Evolutionary conservation across 2,329 filamentous ascomycete species (phyloP).

Genomic region (Cryphonectria carpinicola): DNA sequence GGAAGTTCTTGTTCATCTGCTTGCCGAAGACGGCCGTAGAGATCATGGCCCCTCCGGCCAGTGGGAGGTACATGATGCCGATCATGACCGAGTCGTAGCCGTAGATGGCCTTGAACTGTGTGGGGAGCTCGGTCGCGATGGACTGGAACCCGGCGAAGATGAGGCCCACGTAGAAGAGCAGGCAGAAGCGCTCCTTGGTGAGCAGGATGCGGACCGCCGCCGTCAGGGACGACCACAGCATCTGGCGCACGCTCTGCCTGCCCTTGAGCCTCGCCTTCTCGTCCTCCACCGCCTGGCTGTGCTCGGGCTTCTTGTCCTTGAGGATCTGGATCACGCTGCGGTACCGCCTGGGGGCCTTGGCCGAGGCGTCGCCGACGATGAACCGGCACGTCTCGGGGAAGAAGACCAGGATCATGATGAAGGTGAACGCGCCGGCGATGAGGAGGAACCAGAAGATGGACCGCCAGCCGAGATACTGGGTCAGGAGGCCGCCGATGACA

Average conservation of each 20-base stretch:
- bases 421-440: constrained; percentile 44
- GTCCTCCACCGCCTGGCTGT: constrained; percentile 4
- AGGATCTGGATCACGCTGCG: constrained; percentile 32
- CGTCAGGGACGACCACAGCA: constrained; percentile 38
- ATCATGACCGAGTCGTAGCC: constrained; percentile 44
- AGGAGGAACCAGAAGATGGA: constrained; percentile 61
- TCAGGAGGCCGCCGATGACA: constrained; percentile 56
- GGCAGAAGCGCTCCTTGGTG: constrained; percentile 40
- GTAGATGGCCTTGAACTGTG: constrained; percentile 39
- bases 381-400: constrained; percentile 49
- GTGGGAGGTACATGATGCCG: constrained; percentile 48
- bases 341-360: constrained; percentile 38
- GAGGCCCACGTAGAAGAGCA: constrained; percentile 41
- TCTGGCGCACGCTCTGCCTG: constrained; percentile 27
- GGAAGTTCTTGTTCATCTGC: constrained; percentile 65
- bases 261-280: constrained; percentile 14
- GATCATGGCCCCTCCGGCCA: constrained; percentile 42
- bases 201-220: constrained; percentile 40
- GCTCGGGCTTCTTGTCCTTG: constrained; percentile 25
- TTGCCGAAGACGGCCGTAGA: constrained; percentile 47
- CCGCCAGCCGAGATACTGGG: constrained; percentile 56
- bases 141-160: constrained; percentile 42
- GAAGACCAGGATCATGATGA: constrained; percentile 45
- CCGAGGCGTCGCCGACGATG: constrained; percentile 50
- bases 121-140: constrained; percentile 40